Percentiles rank a stretch among this genome's conserved stretches.
Conservation (phyloP, 805 yeast species). For the Jamesozyma rosinii region DNA sequence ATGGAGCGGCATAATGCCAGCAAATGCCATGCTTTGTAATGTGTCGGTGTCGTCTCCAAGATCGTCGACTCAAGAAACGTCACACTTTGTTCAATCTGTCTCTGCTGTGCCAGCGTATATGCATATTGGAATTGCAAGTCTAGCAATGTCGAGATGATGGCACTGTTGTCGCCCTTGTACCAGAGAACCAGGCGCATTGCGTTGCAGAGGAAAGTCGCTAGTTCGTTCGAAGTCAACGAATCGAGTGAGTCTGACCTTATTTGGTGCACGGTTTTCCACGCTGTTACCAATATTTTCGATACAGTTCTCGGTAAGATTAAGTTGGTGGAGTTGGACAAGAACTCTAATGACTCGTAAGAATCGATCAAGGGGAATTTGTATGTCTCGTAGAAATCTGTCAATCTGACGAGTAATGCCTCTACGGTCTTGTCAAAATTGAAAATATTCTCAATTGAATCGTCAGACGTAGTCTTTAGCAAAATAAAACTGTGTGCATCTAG, state of each 20-base stretch:
- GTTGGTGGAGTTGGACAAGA: constrained; percentile 13
- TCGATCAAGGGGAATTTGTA: constrained; percentile 12
- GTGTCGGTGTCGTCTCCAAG: constrained; percentile 43
- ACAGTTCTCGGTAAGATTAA: constrained; percentile 17
- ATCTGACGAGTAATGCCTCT: constrained; percentile 6
- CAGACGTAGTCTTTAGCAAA: constrained; percentile 6
- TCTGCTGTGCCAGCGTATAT: constrained; percentile 37
- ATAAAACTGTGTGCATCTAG: constrained; percentile 23
- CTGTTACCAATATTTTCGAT: constrained; percentile 10
- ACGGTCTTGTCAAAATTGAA: constrained; percentile 10
- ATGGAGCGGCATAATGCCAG: constrained; percentile 55
- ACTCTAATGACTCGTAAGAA: constrained; percentile 14
- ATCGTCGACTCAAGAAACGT: constrained; percentile 40
- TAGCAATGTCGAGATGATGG: not conserved
- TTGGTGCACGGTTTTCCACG: constrained; percentile 22
- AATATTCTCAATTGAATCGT: constrained; percentile 12
- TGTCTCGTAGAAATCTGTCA: constrained; percentile 15
- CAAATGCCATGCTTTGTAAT: constrained; percentile 58
- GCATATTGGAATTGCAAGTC: constrained; percentile 38
- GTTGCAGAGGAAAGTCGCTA: constrained; percentile 18
- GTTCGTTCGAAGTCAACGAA: constrained; percentile 9
- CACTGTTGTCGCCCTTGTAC: not conserved
- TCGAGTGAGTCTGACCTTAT: constrained; percentile 12
- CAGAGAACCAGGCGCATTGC: constrained; percentile 17
- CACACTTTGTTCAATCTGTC: constrained; percentile 36